Percentiles rank a stretch among this genome's conserved stretches.
Evolutionary conservation across 2,329 filamentous ascomycete species (phyloP).

Genomic region (Diplodia scrobiculata): DNA sequence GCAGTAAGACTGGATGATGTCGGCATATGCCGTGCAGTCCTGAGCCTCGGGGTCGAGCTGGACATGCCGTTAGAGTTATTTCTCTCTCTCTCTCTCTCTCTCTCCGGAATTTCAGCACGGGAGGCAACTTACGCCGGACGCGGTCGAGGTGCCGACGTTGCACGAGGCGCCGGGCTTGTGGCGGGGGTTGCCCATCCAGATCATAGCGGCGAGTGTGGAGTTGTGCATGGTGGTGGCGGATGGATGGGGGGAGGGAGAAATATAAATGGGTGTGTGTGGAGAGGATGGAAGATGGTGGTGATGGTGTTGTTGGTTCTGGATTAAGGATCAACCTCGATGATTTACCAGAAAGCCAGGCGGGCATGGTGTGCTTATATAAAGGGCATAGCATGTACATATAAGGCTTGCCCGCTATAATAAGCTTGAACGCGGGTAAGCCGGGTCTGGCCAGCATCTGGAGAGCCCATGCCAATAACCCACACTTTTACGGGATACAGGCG

Average conservation of each 20-base stretch:
- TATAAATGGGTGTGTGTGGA: neutral
- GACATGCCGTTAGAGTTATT: neutral
- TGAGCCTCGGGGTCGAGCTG: neutral
- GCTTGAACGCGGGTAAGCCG: neutral
- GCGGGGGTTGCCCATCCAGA: slow-evolving; percentile 24
- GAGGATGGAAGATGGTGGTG: neutral
- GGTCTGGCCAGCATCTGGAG: neutral
- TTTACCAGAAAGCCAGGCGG: neutral
- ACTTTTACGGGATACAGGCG: neutral
- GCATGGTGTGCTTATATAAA: neutral
- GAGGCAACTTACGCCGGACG: slow-evolving; percentile 35
- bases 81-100: neutral
- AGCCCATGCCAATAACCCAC: neutral
- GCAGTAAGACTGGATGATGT: slow-evolving; percentile 23
- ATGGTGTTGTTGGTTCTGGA: too few species aligned
- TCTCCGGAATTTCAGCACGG: neutral
- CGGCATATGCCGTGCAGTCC: slow-evolving; percentile 10
- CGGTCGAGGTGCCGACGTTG: slow-evolving; percentile 20
- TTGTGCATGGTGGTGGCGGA: slow-evolving; percentile 37
- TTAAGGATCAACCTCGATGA: neutral
- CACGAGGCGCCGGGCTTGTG: slow-evolving; percentile 12
- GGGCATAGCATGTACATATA: neutral
- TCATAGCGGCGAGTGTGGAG: slow-evolving; percentile 28
- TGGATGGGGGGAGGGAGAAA: slow-evolving; percentile 18
- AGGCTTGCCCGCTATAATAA: slow-evolving; percentile 1